Conservation (phyloP, 106 monocot genomes). For the Allium sativum region DNA sequence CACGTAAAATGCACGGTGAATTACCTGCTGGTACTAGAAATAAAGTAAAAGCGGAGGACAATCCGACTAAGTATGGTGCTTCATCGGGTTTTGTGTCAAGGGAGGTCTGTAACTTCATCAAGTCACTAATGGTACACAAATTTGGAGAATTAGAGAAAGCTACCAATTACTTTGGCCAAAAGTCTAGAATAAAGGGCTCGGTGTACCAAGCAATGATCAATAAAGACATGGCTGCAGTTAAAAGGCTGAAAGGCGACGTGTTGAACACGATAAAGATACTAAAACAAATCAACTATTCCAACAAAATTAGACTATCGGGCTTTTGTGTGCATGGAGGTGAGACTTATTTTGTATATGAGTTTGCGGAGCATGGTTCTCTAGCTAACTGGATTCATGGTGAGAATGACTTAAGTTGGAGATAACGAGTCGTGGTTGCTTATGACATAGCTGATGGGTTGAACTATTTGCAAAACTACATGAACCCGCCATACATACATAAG, state of each 20-base stretch:
- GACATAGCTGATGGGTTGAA: slow-evolving; percentile 75
- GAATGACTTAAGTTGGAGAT: slow-evolving; percentile 36
- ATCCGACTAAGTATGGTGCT: background rate
- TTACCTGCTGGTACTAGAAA: too few species aligned
- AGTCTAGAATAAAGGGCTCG: slow-evolving; percentile 40
- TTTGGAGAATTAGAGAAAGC: slow-evolving; percentile 60
- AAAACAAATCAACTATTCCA: slow-evolving; percentile 69
- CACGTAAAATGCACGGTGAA: background rate
- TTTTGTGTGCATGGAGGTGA: slow-evolving; percentile 56
- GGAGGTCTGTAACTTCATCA: slow-evolving; percentile 35
- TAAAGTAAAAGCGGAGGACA: too few species aligned
- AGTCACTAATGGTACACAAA: slow-evolving; percentile 58
- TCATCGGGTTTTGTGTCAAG: slow-evolving; percentile 14
- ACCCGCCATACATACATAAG: slow-evolving; percentile 20
- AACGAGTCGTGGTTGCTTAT: slow-evolving; percentile 57
- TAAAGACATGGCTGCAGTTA: slow-evolving; percentile 60
- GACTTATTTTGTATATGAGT: slow-evolving; percentile 87
- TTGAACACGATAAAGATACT: slow-evolving; percentile 56
- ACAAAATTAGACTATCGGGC: slow-evolving; percentile 62
- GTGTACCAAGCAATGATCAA: slow-evolving; percentile 69
- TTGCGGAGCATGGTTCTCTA: slow-evolving; percentile 59
- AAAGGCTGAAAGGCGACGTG: slow-evolving; percentile 55
- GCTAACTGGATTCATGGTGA: slow-evolving; percentile 48
- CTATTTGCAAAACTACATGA: slow-evolving; percentile 24
- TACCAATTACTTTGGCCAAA: slow-evolving; percentile 45